Conservation (phyloP, 306 rosid genomes). For the Citrullus amarus region DNA sequence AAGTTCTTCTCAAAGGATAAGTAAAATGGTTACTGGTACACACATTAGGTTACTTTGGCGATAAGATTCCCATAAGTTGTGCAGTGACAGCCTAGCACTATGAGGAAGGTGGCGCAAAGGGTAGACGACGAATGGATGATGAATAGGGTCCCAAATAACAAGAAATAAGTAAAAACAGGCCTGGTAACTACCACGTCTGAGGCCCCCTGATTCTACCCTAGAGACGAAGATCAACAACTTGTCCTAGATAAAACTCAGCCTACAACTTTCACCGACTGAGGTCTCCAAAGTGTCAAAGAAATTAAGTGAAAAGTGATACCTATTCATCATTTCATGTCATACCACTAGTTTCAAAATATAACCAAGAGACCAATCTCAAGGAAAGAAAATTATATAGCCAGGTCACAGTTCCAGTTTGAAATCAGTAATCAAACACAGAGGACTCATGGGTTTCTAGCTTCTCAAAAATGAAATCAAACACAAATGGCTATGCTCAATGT, state of each 20-base stretch:
- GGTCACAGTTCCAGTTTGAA: neutral
- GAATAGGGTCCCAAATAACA: neutral
- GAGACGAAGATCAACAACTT: neutral
- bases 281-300: neutral
- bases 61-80: neutral
- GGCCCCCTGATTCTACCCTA: neutral
- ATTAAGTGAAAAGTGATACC: neutral
- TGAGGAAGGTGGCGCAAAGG: neutral
- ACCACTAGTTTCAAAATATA: neutral
- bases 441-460: neutral
- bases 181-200: neutral
- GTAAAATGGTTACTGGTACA: neutral
- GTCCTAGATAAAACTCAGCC: neutral
- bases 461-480: neutral
- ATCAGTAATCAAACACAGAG: neutral
- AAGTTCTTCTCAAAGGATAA: neutral
- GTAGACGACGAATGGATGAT: neutral
- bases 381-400: neutral
- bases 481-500: neutral
- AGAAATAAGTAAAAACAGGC: neutral
- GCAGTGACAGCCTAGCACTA: neutral
- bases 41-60: neutral
- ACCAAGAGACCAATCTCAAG: neutral
- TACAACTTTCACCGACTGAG: neutral
- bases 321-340: neutral